Percentiles rank a stretch among this genome's conserved stretches.
These are phyloP conservation scores for Pilatotrama ljubarskyi DNA, from an alignment of 768 basidiomycete genomes.

Conservation along the genomic window DNA sequence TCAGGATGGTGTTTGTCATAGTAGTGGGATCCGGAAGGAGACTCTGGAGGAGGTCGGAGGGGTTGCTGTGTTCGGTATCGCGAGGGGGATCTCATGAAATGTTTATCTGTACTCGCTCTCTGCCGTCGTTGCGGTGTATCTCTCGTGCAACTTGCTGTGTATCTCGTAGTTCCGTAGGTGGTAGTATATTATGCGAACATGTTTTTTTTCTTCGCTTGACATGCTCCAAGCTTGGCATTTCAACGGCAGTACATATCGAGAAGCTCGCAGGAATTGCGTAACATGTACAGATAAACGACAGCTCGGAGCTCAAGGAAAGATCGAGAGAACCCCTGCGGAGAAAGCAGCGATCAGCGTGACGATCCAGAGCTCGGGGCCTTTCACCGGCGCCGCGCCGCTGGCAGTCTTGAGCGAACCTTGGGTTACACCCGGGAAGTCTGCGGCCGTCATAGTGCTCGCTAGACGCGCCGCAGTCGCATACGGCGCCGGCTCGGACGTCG, in stretches of 20 bases:
- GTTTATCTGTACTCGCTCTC: neutral
- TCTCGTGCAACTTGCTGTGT: slow-evolving; percentile 11
- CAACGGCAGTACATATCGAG: too few relatives aligned
- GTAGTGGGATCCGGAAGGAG: neutral
- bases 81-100: neutral
- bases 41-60: neutral
- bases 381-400: neutral
- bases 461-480: neutral
- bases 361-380: neutral
- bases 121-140: slow-evolving; percentile 1
- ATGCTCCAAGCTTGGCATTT: too few relatives aligned
- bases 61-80: neutral
- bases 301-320: neutral
- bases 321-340: slow-evolving; percentile 1
- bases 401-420: slow-evolving; percentile 11
- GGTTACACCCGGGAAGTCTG: neutral
- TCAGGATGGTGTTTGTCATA: too few relatives aligned
- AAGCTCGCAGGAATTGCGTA: neutral
- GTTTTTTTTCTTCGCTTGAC: too few relatives aligned
- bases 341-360: slow-evolving; percentile 5
- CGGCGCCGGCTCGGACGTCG: slow-evolving; percentile 8
- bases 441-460: neutral
- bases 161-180: slow-evolving; percentile 6
- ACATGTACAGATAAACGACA: neutral
- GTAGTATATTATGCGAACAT: neutral